Conservation (phyloP, 495 filamentous ascomycete species). For the Aspergillus cavernicola region DNA sequence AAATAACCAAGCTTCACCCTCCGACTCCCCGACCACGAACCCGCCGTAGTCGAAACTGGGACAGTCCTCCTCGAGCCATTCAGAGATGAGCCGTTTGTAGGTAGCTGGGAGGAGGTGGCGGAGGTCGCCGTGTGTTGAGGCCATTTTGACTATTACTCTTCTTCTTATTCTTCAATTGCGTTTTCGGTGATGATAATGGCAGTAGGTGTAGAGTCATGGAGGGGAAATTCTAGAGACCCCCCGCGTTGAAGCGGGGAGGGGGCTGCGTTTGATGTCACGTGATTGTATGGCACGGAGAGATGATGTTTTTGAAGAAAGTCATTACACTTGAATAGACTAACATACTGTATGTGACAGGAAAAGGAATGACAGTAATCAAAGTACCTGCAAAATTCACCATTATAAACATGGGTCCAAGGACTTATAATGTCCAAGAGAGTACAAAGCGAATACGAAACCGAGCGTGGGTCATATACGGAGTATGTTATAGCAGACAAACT, state of each 20-base stretch:
- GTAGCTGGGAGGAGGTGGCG: conserved; percentile 79
- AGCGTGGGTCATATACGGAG: too few relatives aligned
- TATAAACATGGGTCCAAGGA: too few relatives aligned
- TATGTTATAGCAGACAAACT: too few relatives aligned
- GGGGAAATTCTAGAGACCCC: conserved; percentile 11
- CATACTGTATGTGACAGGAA: too few relatives aligned
- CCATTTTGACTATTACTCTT: conserved; percentile 43
- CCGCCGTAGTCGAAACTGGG: conserved; percentile 96
- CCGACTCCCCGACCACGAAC: conserved; percentile 84
- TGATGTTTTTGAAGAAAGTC: too few relatives aligned
- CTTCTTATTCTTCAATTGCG: too few relatives aligned
- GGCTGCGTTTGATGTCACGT: too few relatives aligned
- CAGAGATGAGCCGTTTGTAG: conserved; percentile 74
- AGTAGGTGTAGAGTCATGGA: not conserved
- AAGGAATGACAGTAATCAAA: too few relatives aligned
- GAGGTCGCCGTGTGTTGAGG: conserved; percentile 66
- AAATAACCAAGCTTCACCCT: conserved; percentile 74
- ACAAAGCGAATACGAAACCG: conserved; percentile 8
- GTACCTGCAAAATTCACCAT: too few relatives aligned
- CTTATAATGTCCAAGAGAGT: too few relatives aligned
- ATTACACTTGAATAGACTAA: too few relatives aligned
- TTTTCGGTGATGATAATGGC: not conserved
- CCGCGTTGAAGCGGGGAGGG: conserved; percentile 7
- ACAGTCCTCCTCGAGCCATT: conserved; percentile 93
- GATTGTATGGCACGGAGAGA: too few relatives aligned